phyloP scores from a whole-genome alignment of 2,329 filamentous ascomycete genomes.

The Neonectria neomacrospora region DNA sequence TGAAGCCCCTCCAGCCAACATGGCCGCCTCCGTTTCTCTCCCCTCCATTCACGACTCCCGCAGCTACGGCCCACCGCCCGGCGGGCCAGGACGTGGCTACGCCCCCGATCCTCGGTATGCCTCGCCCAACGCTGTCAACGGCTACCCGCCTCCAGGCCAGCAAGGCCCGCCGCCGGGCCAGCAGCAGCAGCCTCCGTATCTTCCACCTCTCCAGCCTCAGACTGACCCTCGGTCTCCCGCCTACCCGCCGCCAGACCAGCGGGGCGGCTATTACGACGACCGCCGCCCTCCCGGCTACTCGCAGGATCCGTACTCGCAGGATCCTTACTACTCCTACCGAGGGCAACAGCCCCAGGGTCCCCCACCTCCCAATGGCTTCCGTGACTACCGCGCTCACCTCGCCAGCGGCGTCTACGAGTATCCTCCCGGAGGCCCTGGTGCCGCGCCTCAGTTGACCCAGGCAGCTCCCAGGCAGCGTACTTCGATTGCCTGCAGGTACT shows the following conservation, averaged over 20 bases:
- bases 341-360: conserved; percentile 43
- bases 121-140: conserved; percentile 58
- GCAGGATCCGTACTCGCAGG: conserved; percentile 49
- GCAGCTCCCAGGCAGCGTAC: conserved; percentile 68
- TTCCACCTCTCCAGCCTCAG: conserved; percentile 54
- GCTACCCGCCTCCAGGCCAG: conserved; percentile 55
- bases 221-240: conserved; percentile 48
- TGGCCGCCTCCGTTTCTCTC: conserved; percentile 59
- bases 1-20: conserved; percentile 48
- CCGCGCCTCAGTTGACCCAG: conserved; percentile 55
- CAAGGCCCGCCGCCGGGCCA: conserved; percentile 39
- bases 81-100: conserved; percentile 49
- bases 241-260: conserved; percentile 55
- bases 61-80: conserved; percentile 48
- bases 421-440: conserved; percentile 51
- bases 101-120: conserved; percentile 53
- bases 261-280: conserved; percentile 52
- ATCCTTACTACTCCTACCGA: conserved; percentile 51
- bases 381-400: conserved; percentile 45
- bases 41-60: conserved; percentile 63
- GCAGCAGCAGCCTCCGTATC: conserved; percentile 47
- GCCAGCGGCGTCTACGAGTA: conserved; percentile 47
- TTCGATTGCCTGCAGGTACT: conserved; percentile 70
- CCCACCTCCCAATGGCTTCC: conserved; percentile 46
- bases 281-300: conserved; percentile 49